phyloP scores from a whole-genome alignment of 805 yeast species.

The Lipomyces chichibuensis region DNA sequence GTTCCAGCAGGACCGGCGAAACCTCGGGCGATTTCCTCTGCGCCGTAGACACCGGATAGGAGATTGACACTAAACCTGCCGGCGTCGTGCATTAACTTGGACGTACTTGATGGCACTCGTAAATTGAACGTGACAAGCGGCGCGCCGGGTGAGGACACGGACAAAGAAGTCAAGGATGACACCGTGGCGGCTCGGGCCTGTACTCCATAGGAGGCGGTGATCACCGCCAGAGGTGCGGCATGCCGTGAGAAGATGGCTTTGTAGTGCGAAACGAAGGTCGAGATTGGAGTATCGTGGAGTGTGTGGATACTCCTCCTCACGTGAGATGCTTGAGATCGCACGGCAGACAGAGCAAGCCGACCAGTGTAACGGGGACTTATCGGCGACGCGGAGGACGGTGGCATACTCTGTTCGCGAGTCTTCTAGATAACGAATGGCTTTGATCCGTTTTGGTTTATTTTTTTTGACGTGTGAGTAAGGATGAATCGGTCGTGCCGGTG shows the following conservation, averaged over 20 bases:
- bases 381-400: background rate
- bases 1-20: conserved; percentile 55
- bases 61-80: conserved; percentile 73
- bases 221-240: conserved; percentile 27
- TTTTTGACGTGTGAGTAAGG: background rate
- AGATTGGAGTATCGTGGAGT: background rate
- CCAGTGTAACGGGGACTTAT: background rate
- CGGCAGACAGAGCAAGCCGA: background rate
- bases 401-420: background rate
- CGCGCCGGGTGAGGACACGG: conserved; percentile 61
- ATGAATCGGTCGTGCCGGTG: no score
- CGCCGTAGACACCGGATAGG: conserved; percentile 58
- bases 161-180: conserved; percentile 81
- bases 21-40: conserved; percentile 63
- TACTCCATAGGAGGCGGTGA: conserved; percentile 18
- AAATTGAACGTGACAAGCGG: conserved; percentile 85
- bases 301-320: background rate
- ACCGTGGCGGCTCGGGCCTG: conserved; percentile 53
- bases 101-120: conserved; percentile 83
- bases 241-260: conserved; percentile 30
- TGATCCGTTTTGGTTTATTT: background rate
- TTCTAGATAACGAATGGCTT: background rate
- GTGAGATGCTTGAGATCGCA: background rate
- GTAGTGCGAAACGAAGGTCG: conserved; percentile 17
- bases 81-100: conserved; percentile 61